A percentile compares a stretch with the other conserved stretches of the same genome.
phyloP scores from a whole-genome alignment of 2,329 filamentous ascomycete genomes.

The Colletotrichum sidae region DNA sequence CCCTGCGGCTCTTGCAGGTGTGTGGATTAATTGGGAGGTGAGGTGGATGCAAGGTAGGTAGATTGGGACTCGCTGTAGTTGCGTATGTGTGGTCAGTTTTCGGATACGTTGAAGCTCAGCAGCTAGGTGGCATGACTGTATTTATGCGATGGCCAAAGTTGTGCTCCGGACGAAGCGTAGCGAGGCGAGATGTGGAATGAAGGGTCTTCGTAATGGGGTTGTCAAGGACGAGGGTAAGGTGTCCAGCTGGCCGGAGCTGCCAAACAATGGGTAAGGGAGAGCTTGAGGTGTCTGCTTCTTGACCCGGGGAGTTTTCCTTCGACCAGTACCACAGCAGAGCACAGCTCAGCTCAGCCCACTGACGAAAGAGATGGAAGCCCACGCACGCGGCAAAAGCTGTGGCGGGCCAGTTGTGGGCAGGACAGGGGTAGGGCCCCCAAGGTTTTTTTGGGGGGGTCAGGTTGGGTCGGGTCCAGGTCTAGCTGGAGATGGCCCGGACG shows the following conservation, averaged over 20 bases:
- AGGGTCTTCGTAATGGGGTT: conserved; percentile 33
- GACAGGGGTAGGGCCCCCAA: conserved; percentile 33
- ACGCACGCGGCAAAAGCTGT: neutral
- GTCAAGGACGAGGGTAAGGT: conserved; percentile 32
- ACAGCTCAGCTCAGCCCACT: conserved; percentile 22
- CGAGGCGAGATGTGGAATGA: neutral
- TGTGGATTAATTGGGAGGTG: conserved; percentile 23
- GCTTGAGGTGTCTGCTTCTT: neutral
- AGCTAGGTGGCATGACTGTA: conserved; percentile 19
- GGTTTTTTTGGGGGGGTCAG: conserved; percentile 25
- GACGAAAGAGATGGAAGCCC: conserved; percentile 21
- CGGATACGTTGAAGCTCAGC: conserved; percentile 12
- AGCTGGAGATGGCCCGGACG: conserved; percentile 32
- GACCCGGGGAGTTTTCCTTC: no score
- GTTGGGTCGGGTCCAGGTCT: conserved; percentile 12
- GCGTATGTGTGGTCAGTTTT: conserved; percentile 5
- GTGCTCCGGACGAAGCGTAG: conserved; percentile 11
- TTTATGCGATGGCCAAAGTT: conserved; percentile 4
- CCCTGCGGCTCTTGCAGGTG: conserved; percentile 29
- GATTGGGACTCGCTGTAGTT: conserved; percentile 1
- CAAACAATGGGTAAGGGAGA: conserved; percentile 22
- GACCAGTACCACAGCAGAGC: no score
- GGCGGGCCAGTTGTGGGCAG: conserved; percentile 16
- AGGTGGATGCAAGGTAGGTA: conserved; percentile 12
- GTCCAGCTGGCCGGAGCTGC: conserved; percentile 36